Evolutionary conservation across 768 basidiomycete genomes (phyloP).

Genomic region (Gymnopilus dilepis): DNA sequence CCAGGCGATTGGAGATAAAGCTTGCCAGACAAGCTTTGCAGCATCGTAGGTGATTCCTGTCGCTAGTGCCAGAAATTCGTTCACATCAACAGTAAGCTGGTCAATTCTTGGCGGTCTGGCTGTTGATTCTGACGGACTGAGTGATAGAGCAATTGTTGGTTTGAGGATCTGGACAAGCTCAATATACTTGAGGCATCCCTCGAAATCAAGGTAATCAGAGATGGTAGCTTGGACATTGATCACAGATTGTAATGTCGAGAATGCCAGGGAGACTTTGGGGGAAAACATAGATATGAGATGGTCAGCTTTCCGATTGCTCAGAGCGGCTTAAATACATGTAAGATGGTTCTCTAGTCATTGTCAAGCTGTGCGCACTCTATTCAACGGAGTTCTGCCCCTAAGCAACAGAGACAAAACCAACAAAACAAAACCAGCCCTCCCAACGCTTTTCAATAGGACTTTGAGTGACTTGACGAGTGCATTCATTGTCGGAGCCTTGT

Average conservation of each 20-base stretch:
- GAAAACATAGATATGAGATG: too few species aligned
- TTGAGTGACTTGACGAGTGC: too few species aligned
- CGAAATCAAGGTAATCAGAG: constrained; percentile 24
- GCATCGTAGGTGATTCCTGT: constrained; percentile 5
- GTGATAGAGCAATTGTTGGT: neutral
- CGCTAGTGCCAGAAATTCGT: constrained; percentile 9
- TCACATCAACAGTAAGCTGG: constrained; percentile 8
- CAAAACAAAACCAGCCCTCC: too few species aligned
- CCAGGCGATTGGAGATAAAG: constrained; percentile 10
- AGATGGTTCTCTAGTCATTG: too few species aligned
- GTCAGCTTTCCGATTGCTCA: too few species aligned
- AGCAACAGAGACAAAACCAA: too few species aligned
- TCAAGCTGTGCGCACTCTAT: too few species aligned
- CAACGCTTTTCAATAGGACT: too few species aligned
- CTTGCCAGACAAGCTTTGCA: constrained; percentile 15
- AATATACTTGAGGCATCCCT: constrained; percentile 11
- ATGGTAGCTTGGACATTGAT: neutral
- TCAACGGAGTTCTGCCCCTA: too few species aligned
- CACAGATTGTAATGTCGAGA: neutral
- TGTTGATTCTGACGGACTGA: neutral
- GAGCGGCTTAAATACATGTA: too few species aligned
- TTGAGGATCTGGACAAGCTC: constrained; percentile 10
- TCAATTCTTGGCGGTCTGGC: constrained; percentile 8
- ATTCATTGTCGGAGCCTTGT: too few species aligned
- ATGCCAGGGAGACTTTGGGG: neutral